Evolutionary conservation across 805 yeast genomes (phyloP).

Genomic region (Barnettozyma wickerhamii): DNA sequence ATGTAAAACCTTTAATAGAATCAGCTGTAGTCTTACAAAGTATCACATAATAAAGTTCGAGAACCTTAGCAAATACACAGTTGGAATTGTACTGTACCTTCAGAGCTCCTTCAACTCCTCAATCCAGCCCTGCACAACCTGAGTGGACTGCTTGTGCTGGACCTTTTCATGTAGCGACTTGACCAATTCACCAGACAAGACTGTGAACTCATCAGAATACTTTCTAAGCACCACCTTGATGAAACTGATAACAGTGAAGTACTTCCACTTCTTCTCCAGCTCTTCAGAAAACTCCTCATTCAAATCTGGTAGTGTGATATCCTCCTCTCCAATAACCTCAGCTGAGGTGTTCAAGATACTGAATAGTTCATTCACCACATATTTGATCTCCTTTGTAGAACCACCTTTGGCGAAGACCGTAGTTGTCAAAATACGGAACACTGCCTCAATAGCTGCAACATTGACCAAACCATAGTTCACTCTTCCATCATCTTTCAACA

Average conservation of each 20-base stretch:
- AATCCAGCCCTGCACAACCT: conserved; percentile 29
- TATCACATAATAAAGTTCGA: no score
- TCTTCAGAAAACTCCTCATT: conserved; percentile 27
- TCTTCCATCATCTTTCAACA: conserved; percentile 34
- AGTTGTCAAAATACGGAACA: conserved; percentile 32
- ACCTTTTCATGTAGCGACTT: conserved; percentile 30
- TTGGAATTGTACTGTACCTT: no score
- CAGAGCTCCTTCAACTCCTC: conserved; percentile 27
- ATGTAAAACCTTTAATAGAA: neutral
- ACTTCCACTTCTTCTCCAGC: conserved; percentile 39
- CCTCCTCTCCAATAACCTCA: conserved; percentile 20
- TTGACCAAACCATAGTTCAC: conserved; percentile 37
- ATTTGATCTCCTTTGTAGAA: conserved; percentile 24
- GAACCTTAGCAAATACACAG: no score
- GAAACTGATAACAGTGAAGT: conserved; percentile 33
- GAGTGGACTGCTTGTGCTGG: conserved; percentile 29
- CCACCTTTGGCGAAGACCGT: conserved; percentile 20
- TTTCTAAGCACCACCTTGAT: conserved; percentile 37
- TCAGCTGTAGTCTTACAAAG: no score
- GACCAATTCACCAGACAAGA: conserved; percentile 29
- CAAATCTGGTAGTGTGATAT: conserved; percentile 23
- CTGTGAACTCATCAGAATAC: conserved; percentile 39
- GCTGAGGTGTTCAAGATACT: conserved; percentile 17
- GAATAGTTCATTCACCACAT: conserved; percentile 26
- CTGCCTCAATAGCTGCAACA: conserved; percentile 41